phyloP scores from a whole-genome alignment of 768 basidiomycete genomes.

The Podaxis sp. region DNA sequence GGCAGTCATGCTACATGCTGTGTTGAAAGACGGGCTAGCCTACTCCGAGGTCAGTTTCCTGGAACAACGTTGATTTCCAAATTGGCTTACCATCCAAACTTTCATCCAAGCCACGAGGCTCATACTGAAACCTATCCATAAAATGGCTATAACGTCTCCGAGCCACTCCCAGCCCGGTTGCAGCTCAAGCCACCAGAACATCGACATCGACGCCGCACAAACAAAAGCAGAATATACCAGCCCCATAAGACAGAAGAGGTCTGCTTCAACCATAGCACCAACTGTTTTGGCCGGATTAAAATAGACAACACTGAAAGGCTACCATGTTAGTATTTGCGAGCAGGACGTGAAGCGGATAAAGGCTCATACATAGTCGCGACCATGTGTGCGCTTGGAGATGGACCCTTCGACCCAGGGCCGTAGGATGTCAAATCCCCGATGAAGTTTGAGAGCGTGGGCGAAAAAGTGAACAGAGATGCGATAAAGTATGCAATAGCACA shows the following conservation, averaged over 20 bases:
- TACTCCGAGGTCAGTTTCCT: slow-evolving; percentile 18
- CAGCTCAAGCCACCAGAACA: slow-evolving; percentile 79
- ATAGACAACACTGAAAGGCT: slow-evolving; percentile 63
- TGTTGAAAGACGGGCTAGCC: slow-evolving; percentile 84
- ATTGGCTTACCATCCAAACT: slow-evolving; percentile 66
- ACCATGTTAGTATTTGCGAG: slow-evolving; percentile 1
- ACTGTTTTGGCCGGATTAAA: slow-evolving; percentile 93
- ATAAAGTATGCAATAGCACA: slow-evolving; percentile 90
- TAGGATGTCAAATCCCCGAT: slow-evolving; percentile 61
- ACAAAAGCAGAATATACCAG: slow-evolving; percentile 71
- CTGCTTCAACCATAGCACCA: slow-evolving; percentile 92
- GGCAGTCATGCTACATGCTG: slow-evolving; percentile 85
- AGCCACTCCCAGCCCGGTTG: slow-evolving; percentile 70
- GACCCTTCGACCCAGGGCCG: slow-evolving; percentile 48
- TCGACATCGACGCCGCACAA: slow-evolving; percentile 71
- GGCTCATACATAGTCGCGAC: slow-evolving; percentile 83
- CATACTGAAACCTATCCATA: slow-evolving; percentile 86
- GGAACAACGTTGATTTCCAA: neutral
- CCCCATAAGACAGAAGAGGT: slow-evolving; percentile 73
- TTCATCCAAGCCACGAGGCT: slow-evolving; percentile 87
- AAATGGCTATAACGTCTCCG: slow-evolving; percentile 70
- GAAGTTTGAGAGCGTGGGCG: slow-evolving; percentile 66
- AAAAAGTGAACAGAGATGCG: slow-evolving; percentile 91
- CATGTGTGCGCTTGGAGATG: slow-evolving; percentile 85
- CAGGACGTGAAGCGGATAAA: neutral